Conservation (phyloP, 2,329 filamentous ascomycete species). For the Coniochaeta sp. region DNA sequence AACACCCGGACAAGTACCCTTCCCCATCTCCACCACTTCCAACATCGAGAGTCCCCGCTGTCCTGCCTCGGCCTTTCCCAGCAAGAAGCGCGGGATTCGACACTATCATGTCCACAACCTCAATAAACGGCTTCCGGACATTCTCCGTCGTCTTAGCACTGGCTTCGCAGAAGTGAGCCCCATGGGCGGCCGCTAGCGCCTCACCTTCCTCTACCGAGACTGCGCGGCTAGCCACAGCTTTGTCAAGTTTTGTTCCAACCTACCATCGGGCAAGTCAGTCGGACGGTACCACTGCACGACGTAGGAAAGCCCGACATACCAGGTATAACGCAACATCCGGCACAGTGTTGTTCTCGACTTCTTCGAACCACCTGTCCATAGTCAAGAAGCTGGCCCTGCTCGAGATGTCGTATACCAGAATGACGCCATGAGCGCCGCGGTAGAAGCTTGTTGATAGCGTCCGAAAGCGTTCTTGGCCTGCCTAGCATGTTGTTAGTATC, state of each 20-base stretch:
- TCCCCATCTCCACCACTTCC: slow-evolving; percentile 11
- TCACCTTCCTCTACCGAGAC: slow-evolving; percentile 39
- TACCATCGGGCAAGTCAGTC: slow-evolving; percentile 6
- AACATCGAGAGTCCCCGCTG: slow-evolving; percentile 19
- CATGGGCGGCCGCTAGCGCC: slow-evolving; percentile 35
- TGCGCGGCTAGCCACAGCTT: slow-evolving; percentile 29
- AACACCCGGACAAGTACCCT: slow-evolving; percentile 12
- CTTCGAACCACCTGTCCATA: slow-evolving; percentile 47
- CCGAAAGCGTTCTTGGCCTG: slow-evolving; percentile 40
- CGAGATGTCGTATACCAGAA: slow-evolving; percentile 42
- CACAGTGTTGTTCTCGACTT: slow-evolving; percentile 41
- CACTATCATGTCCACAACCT: slow-evolving; percentile 42
- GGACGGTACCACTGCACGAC: neutral
- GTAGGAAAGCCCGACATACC: slow-evolving; percentile 19
- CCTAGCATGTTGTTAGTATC: slow-evolving; percentile 16
- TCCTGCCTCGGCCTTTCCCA: slow-evolving; percentile 14
- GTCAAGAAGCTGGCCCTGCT: slow-evolving; percentile 40
- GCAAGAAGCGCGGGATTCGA: slow-evolving; percentile 33
- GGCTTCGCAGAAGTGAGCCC: slow-evolving; percentile 42
- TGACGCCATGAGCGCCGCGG: slow-evolving; percentile 39
- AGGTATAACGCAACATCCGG: slow-evolving; percentile 40
- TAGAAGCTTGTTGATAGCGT: slow-evolving; percentile 43
- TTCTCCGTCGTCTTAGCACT: slow-evolving; percentile 46
- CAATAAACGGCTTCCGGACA: slow-evolving; percentile 41
- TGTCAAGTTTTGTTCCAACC: slow-evolving; percentile 46